phyloP scores from a whole-genome alignment of 169 alveolate species.

The Theileria parva region DNA sequence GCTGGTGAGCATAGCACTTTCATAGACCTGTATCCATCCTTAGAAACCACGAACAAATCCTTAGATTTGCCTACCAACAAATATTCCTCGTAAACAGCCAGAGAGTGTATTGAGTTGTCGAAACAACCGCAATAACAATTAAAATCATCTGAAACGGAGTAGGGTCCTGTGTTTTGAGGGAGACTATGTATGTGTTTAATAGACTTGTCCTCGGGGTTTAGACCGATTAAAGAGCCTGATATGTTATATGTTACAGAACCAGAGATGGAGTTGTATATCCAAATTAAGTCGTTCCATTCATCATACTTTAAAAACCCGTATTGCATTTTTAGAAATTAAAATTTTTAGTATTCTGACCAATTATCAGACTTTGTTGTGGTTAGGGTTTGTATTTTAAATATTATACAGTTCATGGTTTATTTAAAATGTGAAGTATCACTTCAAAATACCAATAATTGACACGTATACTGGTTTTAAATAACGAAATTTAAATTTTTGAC shows the following conservation, averaged over 20 bases:
- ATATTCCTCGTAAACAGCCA: constrained; percentile 40
- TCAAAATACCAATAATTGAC: background rate
- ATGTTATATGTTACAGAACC: constrained; percentile 42
- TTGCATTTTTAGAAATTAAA: constrained; percentile 36
- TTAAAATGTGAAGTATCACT: background rate
- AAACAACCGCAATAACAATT: constrained; percentile 49
- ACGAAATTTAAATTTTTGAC: background rate
- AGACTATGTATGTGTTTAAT: constrained; percentile 43
- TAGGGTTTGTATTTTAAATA: background rate
- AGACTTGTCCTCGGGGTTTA: constrained; percentile 32
- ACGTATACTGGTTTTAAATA: background rate
- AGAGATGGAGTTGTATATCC: constrained; percentile 54
- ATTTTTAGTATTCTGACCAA: background rate
- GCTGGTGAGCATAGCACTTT: constrained; percentile 26
- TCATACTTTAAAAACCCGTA: constrained; percentile 60
- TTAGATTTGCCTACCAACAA: constrained; percentile 30
- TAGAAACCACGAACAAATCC: constrained; percentile 32
- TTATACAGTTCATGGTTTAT: background rate
- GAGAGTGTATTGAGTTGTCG: constrained; percentile 17
- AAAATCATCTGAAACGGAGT: background rate
- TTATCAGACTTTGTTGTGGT: background rate
- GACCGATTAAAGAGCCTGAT: constrained; percentile 52
- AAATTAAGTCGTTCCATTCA: constrained; percentile 55
- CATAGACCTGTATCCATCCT: constrained; percentile 40
- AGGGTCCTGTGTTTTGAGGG: constrained; percentile 5